These are phyloP conservation scores for Kazachstania martiniae DNA, from an alignment of 805 yeast species.

Conservation along the genomic window DNA sequence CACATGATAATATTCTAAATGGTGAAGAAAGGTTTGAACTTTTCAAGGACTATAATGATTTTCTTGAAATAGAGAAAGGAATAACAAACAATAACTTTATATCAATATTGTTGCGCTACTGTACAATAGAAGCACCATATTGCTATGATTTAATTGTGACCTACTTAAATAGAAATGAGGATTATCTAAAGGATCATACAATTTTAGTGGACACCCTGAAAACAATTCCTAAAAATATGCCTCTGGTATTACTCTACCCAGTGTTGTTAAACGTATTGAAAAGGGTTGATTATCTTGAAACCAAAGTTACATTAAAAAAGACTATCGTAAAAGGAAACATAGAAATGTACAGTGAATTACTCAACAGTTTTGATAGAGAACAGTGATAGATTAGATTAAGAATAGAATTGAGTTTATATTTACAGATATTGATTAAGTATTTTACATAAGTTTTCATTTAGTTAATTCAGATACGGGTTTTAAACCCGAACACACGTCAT, in stretches of 20 bases:
- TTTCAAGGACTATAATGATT: slow-evolving; percentile 17
- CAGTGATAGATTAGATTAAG: too few species aligned
- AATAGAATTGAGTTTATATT: too few species aligned
- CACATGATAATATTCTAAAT: slow-evolving; percentile 2
- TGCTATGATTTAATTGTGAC: slow-evolving; percentile 7
- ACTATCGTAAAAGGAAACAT: slow-evolving; percentile 15
- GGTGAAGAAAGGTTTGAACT: slow-evolving; percentile 9
- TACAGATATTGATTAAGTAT: too few species aligned
- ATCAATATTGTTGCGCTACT: slow-evolving; percentile 12
- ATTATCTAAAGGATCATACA: slow-evolving; percentile 4
- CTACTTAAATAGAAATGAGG: slow-evolving; percentile 13
- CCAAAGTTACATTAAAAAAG: slow-evolving; percentile 5
- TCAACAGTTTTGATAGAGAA: slow-evolving; percentile 4
- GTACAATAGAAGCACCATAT: slow-evolving; percentile 4
- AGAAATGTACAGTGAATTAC: slow-evolving; percentile 5
- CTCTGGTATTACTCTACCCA: slow-evolving; percentile 8
- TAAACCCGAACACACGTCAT: slow-evolving; percentile 25
- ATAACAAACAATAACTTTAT: slow-evolving; percentile 8
- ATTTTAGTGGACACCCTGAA: slow-evolving; percentile 7
- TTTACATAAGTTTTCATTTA: too few species aligned
- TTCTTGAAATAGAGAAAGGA: slow-evolving; percentile 13
- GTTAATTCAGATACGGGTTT: slow-evolving; percentile 19
- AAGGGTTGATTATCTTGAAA: not conserved
- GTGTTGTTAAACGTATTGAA: slow-evolving; percentile 8
- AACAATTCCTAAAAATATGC: slow-evolving; percentile 11